Conservation (phyloP, 2,329 filamentous ascomycete species). For the Fusarium redolens region DNA sequence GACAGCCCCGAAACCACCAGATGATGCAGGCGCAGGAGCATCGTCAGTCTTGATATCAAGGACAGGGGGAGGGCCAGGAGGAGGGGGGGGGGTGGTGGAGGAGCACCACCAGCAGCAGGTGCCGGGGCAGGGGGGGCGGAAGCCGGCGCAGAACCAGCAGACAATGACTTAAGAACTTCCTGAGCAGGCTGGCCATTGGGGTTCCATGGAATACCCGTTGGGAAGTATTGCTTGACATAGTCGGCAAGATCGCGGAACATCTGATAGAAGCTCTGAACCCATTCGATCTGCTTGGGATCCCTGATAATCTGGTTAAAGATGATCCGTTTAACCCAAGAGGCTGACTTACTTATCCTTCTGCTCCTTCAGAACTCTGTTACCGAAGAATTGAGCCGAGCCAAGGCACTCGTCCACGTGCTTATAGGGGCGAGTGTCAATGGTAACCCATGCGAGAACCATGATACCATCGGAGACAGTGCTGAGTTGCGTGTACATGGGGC, state of each 20-base stretch:
- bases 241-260: constrained; percentile 85
- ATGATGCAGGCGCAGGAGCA: constrained; percentile 49
- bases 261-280: constrained; percentile 92
- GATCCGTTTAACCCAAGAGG: background rate
- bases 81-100: constrained; percentile 62
- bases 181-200: constrained; percentile 77
- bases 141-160: constrained; percentile 43
- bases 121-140: constrained; percentile 38
- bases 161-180: constrained; percentile 71
- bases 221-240: constrained; percentile 87
- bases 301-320: constrained; percentile 55
- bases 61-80: constrained; percentile 76
- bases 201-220: constrained; percentile 88
- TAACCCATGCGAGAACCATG: constrained; percentile 90
- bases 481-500: constrained; percentile 81
- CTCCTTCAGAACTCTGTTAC: constrained; percentile 92
- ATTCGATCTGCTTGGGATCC: constrained; percentile 84
- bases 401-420: constrained; percentile 88
- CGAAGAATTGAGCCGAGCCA: constrained; percentile 89
- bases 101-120: constrained; percentile 64
- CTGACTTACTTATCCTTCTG: constrained; percentile 74
- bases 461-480: constrained; percentile 92
- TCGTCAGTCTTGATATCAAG: constrained; percentile 66
- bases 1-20: constrained; percentile 86
- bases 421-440: constrained; percentile 82